Base-by-base conservation (phyloP, 164 flowering plant genomes). In the Macadamia tetraphylla region DNA sequence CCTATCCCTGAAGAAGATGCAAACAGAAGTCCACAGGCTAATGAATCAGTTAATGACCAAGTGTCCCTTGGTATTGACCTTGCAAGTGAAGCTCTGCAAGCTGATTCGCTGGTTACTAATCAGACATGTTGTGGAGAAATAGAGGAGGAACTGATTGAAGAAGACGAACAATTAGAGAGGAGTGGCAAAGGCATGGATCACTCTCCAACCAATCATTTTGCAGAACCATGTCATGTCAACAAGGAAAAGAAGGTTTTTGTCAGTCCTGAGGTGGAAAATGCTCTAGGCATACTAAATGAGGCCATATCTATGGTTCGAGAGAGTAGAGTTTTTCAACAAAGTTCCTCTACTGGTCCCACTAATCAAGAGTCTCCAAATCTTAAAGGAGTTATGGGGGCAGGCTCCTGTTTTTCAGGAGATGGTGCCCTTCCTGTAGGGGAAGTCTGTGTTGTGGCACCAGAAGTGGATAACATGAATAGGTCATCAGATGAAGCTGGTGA, bases 261-360 rank as follows among this genome's bases (percentile, higher is more conserved):
- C 43, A 84, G 95, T 53, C 81, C 86, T 13, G 81, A 86, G 69
- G 98, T 89, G 62, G 76, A 86, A 78, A 74, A 77, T 60, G 98
- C 98, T 77, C 68, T 93, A 32, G 79, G 73, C 49, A 81, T 88
- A 60, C 65, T 93, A 62, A 87, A 89, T 31, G 78, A 76, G 75
- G 87, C 73, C 63, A 91, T 93, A 72, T 71, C 71, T 35, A 51
- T 81, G 60, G 77, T 85, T 52, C 72, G 81, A 29, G 75, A 76
- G 63, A 52, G 69, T 71, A 76, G 78, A 59, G 29, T 71, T 43
- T 58, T 57, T 66, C n/a, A 65, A 35, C 73, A 76, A 71, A 49
- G 64, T 35, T 66, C 58, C 60, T 67, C 69, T 67, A 17, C 59
- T 8, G 69, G 58, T 31, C 53, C 77, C 51, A 40, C 58, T 8